Base-by-base conservation (phyloP, 2,329 filamentous ascomycete species). In the Aspergillus vadensis region DNA sequence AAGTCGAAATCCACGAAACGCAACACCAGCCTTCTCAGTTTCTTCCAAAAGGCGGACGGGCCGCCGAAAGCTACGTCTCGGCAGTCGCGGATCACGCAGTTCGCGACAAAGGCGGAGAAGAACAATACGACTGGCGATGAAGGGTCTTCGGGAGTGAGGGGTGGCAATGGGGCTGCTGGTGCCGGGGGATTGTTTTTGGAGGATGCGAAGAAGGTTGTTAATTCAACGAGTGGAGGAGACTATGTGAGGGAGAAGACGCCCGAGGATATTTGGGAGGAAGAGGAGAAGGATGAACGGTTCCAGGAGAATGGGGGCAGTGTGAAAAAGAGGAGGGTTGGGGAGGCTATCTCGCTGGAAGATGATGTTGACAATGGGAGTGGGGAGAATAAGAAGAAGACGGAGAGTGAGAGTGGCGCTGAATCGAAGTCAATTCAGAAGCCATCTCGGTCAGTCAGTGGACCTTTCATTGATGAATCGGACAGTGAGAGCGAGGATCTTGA, bases 11-110 rank as follows among this genome's bases (percentile, higher is more conserved):
- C 70, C 0, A 60, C 51, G 3, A 76, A 74, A 58, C 64, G 65
- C 39, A 91, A 91, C 67, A 80, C 82, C 6, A 91, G 87, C 64
- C 91, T 92, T 32, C 76, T 91, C 14, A 91, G 77, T 64, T 92
- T 91, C 74, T 92, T 92, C 72, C 87, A 90, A 69, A 92, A 91
- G 70, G 81, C 85, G 0, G 83, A 86, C 41, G 83, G 84, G 12
- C 76, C 76, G 0, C 75, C 55, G 78, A 83, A 59, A 82, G 88
- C 63, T 79, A 72, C 65, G 6, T 72, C 70, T 27, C 72, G 66
- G 23, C 76, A 87, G 58, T 79, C 81, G 19, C 81, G 90, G 9
- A 89, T 91, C 58, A 74, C 81, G 3, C 75, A 79, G 23, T 78
- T 75, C 61, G 65, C 74, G 23, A 60, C 70, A 47, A 63, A 71